Percentiles rank a stretch among this genome's conserved stretches.
These are phyloP conservation scores for Cercospora sojina DNA, from an alignment of 2,329 filamentous ascomycete genomes.

Conservation along the genomic window DNA sequence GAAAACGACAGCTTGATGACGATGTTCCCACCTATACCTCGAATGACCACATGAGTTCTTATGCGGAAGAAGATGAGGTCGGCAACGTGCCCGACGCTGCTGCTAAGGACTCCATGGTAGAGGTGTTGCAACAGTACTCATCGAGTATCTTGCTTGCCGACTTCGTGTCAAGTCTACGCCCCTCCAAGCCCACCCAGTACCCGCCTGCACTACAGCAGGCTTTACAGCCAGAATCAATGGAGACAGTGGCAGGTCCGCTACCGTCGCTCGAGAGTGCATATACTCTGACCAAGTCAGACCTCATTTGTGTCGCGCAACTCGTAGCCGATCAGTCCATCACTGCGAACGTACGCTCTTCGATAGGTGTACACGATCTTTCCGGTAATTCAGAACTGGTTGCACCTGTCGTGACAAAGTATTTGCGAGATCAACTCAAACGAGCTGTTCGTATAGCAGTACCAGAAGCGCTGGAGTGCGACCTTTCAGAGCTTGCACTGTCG, in stretches of 20 bases:
- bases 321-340: constrained; percentile 35
- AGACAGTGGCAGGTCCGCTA: constrained; percentile 16
- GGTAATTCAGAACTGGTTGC: background rate
- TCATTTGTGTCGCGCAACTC: constrained; percentile 38
- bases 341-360: background rate
- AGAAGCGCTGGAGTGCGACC: constrained; percentile 25
- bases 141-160: background rate
- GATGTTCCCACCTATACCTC: background rate
- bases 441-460: constrained; percentile 20
- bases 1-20: constrained; percentile 26
- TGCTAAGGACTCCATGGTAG: background rate
- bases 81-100: background rate
- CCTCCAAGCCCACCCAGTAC: background rate
- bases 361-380: background rate
- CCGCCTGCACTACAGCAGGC: background rate
- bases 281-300: constrained; percentile 32
- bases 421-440: background rate
- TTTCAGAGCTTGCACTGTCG: constrained; percentile 32
- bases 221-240: constrained; percentile 3
- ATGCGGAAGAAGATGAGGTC: constrained; percentile 7
- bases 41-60: background rate
- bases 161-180: background rate
- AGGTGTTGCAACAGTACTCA: background rate
- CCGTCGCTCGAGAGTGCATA: constrained; percentile 20
- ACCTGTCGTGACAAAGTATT: background rate